Percentiles rank a stretch among this genome's conserved stretches.
phyloP scores from a whole-genome alignment of 1,284 basidiomycete species.

The Heterobasidion occidentale region DNA sequence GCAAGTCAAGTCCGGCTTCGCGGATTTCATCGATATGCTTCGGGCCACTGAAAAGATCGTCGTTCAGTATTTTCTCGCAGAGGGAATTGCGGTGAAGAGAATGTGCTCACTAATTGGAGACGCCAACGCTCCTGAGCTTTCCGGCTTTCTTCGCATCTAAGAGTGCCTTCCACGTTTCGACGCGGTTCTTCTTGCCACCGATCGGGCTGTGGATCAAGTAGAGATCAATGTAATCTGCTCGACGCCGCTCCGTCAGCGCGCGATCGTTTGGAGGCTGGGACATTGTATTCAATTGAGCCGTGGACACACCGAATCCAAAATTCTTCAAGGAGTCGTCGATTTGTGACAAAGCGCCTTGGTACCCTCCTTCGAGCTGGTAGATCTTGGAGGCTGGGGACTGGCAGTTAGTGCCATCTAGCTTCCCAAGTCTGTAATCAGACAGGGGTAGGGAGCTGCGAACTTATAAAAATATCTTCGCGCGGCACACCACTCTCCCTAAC shows the following conservation, averaged over 20 bases:
- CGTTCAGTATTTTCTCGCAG: background rate
- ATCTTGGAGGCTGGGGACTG: constrained; percentile 37
- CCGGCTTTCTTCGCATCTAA: constrained; percentile 35
- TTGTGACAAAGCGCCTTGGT: constrained; percentile 26
- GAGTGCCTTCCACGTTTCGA: constrained; percentile 34
- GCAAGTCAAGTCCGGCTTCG: constrained; percentile 29
- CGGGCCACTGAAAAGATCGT: constrained; percentile 23
- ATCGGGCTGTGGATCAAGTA: constrained; percentile 46
- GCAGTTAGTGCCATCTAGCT: background rate
- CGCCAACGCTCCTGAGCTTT: constrained; percentile 42
- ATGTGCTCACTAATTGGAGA: constrained; percentile 43
- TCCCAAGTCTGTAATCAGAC: no score
- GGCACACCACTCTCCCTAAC: constrained; percentile 43
- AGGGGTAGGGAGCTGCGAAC: constrained; percentile 27
- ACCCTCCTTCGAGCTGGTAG: constrained; percentile 25
- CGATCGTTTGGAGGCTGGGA: background rate
- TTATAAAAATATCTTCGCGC: constrained; percentile 60
- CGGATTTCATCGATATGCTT: constrained; percentile 42
- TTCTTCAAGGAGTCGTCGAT: constrained; percentile 32
- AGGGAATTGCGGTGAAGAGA: background rate
- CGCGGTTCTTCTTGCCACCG: constrained; percentile 28
- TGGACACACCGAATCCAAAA: constrained; percentile 27
- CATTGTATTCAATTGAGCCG: background rate
- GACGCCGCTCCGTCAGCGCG: no score
- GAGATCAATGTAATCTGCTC: constrained; percentile 41